Conservation (phyloP, 1,284 basidiomycete genomes). For the Boletus sp. region DNA sequence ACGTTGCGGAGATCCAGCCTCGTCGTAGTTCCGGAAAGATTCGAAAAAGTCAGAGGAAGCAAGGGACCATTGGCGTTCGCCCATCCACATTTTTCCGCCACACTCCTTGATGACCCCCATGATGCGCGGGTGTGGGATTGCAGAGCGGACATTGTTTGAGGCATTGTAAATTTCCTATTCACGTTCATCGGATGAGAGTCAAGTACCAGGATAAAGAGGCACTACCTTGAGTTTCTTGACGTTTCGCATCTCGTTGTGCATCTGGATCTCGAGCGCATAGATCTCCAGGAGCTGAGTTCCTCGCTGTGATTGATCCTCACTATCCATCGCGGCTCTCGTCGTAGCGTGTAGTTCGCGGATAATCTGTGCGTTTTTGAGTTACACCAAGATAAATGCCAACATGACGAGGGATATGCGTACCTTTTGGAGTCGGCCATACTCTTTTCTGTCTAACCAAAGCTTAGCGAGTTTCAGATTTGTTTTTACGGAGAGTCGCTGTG, state of each 20-base stretch:
- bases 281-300: slow-evolving; percentile 97
- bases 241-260: slow-evolving; percentile 97
- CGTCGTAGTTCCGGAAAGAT: slow-evolving; percentile 98
- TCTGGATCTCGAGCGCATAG: slow-evolving; percentile 98
- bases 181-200: background rate
- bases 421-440: slow-evolving; percentile 83
- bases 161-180: slow-evolving; percentile 95
- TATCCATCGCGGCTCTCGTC: slow-evolving; percentile 62
- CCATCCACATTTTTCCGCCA: slow-evolving; percentile 99
- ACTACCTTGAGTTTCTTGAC: slow-evolving; percentile 91
- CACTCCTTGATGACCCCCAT: slow-evolving; percentile 99
- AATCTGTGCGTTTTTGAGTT: slow-evolving; percentile 47
- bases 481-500: slow-evolving; percentile 85
- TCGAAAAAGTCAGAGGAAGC: slow-evolving; percentile 99
- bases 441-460: slow-evolving; percentile 94
- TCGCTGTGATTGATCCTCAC: slow-evolving; percentile 85
- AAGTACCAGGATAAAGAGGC: background rate
- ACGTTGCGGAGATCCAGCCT: slow-evolving; percentile 94
- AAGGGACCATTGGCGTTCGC: slow-evolving; percentile 97
- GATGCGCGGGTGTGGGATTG: slow-evolving; percentile 97
- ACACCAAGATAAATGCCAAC: slow-evolving; percentile 1
- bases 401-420: slow-evolving; percentile 45
- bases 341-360: slow-evolving; percentile 73
- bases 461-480: slow-evolving; percentile 98
- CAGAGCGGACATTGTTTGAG: slow-evolving; percentile 89